Evolutionary conservation across 495 filamentous ascomycete genomes (phyloP).

Genomic region (Podospora australis): DNA sequence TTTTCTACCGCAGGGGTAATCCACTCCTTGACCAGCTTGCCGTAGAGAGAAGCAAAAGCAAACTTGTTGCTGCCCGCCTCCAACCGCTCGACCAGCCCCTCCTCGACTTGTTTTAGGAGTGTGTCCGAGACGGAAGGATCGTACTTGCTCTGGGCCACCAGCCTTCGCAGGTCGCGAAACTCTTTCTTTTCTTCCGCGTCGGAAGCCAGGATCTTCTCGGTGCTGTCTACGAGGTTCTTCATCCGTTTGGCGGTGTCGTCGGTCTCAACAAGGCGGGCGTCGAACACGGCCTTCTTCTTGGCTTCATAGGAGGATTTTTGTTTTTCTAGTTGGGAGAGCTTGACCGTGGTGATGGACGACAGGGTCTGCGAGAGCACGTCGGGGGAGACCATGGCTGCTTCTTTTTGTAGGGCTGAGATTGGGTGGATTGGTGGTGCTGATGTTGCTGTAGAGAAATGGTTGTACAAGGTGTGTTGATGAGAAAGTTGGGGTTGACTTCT

Average conservation of each 20-base stretch:
- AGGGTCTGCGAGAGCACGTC: conserved; percentile 52
- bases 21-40: conserved; percentile 57
- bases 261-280: conserved; percentile 20
- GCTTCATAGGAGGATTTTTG: conserved; percentile 48
- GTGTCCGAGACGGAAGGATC: conserved; percentile 29
- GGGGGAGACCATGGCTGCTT: conserved; percentile 30
- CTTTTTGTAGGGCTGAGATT: no score
- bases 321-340: conserved; percentile 54
- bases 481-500: no score
- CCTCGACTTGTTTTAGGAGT: conserved; percentile 34
- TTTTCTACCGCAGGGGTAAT: conserved; percentile 32
- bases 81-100: conserved; percentile 31
- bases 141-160: conserved; percentile 29
- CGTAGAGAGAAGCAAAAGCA: conserved; percentile 56
- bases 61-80: conserved; percentile 45
- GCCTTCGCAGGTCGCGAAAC: conserved; percentile 21
- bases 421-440: no score
- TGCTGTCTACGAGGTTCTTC: conserved; percentile 20
- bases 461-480: no score
- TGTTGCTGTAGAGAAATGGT: no score
- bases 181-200: conserved; percentile 9
- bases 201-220: conserved; percentile 19
- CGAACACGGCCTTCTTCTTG: conserved; percentile 30
- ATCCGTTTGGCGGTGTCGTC: conserved; percentile 25
- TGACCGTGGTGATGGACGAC: conserved; percentile 59